Percentiles rank a stretch among this genome's conserved stretches.
These are phyloP conservation scores for Pythium dissotocum DNA, from an alignment of 352 stramenopile genomes.

Conservation along the genomic window DNA sequence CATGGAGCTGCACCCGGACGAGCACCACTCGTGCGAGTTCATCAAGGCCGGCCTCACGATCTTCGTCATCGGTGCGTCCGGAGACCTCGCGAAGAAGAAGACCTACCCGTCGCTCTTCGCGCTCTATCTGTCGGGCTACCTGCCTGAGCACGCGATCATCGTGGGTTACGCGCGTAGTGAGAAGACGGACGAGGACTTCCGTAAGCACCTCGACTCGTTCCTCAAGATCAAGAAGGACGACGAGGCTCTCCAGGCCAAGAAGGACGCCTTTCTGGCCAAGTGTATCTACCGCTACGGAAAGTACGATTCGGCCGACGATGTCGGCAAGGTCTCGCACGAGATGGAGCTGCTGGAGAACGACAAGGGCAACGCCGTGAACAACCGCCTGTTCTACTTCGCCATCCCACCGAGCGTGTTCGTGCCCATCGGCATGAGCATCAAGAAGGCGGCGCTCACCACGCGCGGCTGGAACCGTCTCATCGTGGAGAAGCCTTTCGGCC, in stretches of 20 bases:
- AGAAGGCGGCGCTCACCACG: constrained; percentile 84
- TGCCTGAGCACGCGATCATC: constrained; percentile 84
- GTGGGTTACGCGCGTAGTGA: constrained; percentile 82
- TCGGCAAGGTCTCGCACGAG: constrained; percentile 68
- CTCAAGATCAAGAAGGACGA: constrained; percentile 68
- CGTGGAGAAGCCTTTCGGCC: constrained; percentile 98
- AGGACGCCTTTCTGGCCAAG: constrained; percentile 72
- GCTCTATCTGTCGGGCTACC: constrained; percentile 76
- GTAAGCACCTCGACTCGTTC: constrained; percentile 63
- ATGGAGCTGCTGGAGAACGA: constrained; percentile 65
- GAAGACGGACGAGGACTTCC: constrained; percentile 87
- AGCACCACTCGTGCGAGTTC: constrained; percentile 70
- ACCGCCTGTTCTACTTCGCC: constrained; percentile 96
- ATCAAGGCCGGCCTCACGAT: constrained; percentile 70
- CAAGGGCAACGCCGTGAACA: constrained; percentile 52
- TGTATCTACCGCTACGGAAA: constrained; percentile 78
- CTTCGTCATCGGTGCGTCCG: constrained; percentile 87
- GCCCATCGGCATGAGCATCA: constrained; percentile 92
- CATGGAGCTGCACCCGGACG: constrained; percentile 39
- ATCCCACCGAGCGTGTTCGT: constrained; percentile 97
- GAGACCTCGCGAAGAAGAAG: constrained; percentile 91
- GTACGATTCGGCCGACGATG: constrained; percentile 86
- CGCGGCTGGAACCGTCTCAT: constrained; percentile 96
- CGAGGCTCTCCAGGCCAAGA: constrained; percentile 32
- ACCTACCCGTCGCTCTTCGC: constrained; percentile 92